phyloP scores from a whole-genome alignment of 768 basidiomycete species.

The Psilocybe subaeruginosa region DNA sequence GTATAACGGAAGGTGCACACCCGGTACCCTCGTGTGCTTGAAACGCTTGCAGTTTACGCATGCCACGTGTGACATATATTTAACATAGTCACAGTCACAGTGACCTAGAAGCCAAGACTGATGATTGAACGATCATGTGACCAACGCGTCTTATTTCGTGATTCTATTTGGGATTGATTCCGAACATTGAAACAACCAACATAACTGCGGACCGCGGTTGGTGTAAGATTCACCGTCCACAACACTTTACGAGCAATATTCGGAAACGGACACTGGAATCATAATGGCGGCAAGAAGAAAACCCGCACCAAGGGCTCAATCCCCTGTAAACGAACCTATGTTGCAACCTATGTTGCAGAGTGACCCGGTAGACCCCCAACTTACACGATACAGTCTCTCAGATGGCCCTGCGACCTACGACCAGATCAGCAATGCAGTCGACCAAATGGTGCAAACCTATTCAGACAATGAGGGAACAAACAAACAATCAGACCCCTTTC shows the following conservation, averaged over 20 bases:
- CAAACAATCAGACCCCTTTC: constrained; percentile 23
- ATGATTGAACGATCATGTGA: constrained; percentile 27
- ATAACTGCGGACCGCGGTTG: not conserved
- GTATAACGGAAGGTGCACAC: not conserved
- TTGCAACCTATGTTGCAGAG: constrained; percentile 3
- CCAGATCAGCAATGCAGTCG: constrained; percentile 22
- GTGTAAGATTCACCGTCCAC: not conserved
- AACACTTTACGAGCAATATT: not conserved
- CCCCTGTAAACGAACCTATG: constrained; percentile 21
- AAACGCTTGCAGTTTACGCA: not conserved
- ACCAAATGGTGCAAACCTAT: constrained; percentile 22
- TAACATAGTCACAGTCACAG: not conserved
- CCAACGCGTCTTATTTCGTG: constrained; percentile 23
- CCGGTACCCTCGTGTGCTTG: constrained; percentile 5
- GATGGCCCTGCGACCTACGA: constrained; percentile 26
- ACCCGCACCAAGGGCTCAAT: constrained; percentile 29
- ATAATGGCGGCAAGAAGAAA: constrained; percentile 36
- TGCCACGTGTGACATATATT: not conserved
- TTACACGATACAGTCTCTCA: constrained; percentile 35
- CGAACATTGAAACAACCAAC: constrained; percentile 14
- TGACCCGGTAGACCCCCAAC: constrained; percentile 26
- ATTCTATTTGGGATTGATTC: constrained; percentile 2
- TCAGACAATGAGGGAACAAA: constrained; percentile 9
- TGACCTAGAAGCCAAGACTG: not conserved
- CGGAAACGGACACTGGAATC: not conserved